phyloP scores from a whole-genome alignment of 805 yeast genomes.

The Candida ipomoeae region DNA sequence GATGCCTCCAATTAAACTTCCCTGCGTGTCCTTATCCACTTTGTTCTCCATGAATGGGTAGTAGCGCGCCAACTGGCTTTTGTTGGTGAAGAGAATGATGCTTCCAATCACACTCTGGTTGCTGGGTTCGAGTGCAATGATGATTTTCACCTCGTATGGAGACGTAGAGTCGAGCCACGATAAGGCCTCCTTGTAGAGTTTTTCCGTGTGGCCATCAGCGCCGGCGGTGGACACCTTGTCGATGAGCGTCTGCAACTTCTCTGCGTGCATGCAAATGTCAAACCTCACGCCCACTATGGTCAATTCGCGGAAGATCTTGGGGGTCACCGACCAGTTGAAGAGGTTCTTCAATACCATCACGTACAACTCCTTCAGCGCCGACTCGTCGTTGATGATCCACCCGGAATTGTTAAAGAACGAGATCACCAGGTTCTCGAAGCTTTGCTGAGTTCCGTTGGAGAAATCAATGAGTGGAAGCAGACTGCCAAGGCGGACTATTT shows the following conservation, averaged over 20 bases:
- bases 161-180: conserved; percentile 25
- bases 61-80: conserved; percentile 41
- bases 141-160: conserved; percentile 39
- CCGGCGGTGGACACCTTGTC: conserved; percentile 18
- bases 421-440: conserved; percentile 21
- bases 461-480: conserved; percentile 45
- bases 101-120: conserved; percentile 52
- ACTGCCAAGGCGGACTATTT: conserved; percentile 38
- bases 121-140: conserved; percentile 52
- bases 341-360: conserved; percentile 42
- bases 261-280: conserved; percentile 46
- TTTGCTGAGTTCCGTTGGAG: conserved; percentile 22
- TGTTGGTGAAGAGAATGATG: conserved; percentile 44
- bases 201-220: conserved; percentile 19
- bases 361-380: conserved; percentile 21
- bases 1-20: conserved; percentile 43
- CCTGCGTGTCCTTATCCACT: conserved; percentile 12
- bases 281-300: conserved; percentile 56
- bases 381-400: conserved; percentile 30
- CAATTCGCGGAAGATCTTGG: conserved; percentile 49
- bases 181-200: conserved; percentile 37
- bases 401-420: conserved; percentile 38
- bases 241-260: conserved; percentile 41
- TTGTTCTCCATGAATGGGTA: conserved; percentile 51
- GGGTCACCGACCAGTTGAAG: conserved; percentile 49